A percentile compares a stretch with the other conserved stretches of the same genome.
Conservation (phyloP, 2,329 filamentous ascomycete genomes). For the Neocatenulostroma microsporum region DNA sequence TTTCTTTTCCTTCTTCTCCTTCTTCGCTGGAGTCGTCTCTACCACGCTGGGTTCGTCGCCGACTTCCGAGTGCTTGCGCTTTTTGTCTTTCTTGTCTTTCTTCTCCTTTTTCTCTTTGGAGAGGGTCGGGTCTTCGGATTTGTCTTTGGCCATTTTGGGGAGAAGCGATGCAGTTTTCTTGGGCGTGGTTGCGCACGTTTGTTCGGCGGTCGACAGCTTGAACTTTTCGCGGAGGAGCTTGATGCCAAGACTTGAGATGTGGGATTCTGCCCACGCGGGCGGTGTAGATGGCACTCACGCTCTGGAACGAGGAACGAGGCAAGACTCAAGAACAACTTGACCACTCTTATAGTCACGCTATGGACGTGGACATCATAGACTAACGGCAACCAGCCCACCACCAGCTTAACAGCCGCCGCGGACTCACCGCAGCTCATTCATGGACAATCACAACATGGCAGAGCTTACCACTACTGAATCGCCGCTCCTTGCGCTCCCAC, state of each 20-base stretch:
- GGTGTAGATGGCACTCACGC: too few species aligned
- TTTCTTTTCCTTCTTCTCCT: slow-evolving; percentile 31
- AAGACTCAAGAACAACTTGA: too few species aligned
- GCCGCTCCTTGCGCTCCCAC: too few species aligned
- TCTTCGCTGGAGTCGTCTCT: slow-evolving; percentile 19
- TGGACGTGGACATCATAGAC: too few species aligned
- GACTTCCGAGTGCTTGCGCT: slow-evolving; percentile 27
- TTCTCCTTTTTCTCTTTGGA: slow-evolving; percentile 18
- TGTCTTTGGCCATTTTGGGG: slow-evolving; percentile 32
- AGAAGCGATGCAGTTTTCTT: background rate
- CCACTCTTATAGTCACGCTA: too few species aligned
- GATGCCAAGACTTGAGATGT: too few species aligned
- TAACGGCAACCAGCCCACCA: too few species aligned
- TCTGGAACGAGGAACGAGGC: too few species aligned
- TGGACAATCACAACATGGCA: too few species aligned
- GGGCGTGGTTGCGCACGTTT: background rate
- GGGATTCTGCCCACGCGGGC: background rate
- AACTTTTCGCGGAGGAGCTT: slow-evolving; percentile 1
- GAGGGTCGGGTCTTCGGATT: slow-evolving; percentile 30
- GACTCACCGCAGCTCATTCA: too few species aligned
- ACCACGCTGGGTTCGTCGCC: slow-evolving; percentile 24
- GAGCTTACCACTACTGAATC: too few species aligned
- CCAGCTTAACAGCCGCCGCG: too few species aligned
- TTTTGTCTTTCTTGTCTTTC: slow-evolving; percentile 33
- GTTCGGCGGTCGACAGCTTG: background rate